Evolutionary conservation across 2,329 filamentous ascomycete genomes (phyloP), one percentile per base, ranked within the genome.

Genomic region (Colletotrichum sp.): DNA sequence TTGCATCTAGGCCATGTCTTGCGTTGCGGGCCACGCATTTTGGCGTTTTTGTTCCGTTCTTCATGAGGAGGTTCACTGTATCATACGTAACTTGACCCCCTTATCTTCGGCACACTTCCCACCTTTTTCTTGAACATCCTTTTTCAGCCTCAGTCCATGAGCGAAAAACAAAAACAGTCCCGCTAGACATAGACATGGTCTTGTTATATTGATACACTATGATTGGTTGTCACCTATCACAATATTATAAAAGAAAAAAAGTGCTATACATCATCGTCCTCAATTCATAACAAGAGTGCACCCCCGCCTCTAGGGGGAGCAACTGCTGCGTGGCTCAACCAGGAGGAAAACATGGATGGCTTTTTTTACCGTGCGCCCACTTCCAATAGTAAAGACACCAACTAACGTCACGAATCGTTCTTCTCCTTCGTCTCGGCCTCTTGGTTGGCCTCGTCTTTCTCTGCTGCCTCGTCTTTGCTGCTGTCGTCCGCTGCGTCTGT

Each of bases 391-490:
- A n/a, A 21, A 21, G 18, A 26, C n/a, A 58, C 5, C n/a, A 63
- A 32, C 12, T 26, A 32, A 30, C 18, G 28, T 64, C 52, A 77
- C 6, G 48, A 26, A 21, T 74, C 66, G 15, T 73, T 67, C 58
- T 74, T 74, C 36, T 72, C 76, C 75, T 52, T 52, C 43, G 43
- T 52, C n/a, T 52, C 43, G 43, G 43, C 43, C n/a, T 52, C 43
- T 52, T 76, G 78, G 55, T 75, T 66, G 16, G 67, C 18, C 36
- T 48, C 34, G 18, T 28, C 26, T 36, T 71, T 38, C 16, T 34
- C 38, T 73, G 80, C 77, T 48, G 73, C 72, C 43, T 78, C 78
- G 75, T 77, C 78, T 74, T 79, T 82, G 79, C 28, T 66, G 57
- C 36, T 70, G 34, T 70, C 70, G 21, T 79, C 75, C 36, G 63